phyloP scores from a whole-genome alignment of 2,329 filamentous ascomycete species.

The Fusarium sp. region DNA sequence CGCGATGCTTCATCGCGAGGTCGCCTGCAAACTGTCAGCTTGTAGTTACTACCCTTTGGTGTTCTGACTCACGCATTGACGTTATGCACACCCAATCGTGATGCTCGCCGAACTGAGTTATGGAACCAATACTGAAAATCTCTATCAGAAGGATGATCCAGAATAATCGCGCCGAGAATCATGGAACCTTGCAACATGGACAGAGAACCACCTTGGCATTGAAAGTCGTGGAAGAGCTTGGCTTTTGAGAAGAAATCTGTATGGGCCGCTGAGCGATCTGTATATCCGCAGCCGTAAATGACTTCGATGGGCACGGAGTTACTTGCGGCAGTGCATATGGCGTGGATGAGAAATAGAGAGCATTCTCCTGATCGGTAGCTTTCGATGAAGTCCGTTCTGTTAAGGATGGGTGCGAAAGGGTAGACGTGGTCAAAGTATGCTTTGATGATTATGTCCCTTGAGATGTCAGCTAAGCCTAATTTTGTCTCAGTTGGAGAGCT shows the following conservation, averaged over 20 bases:
- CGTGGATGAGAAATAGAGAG: constrained; percentile 25
- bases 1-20: background rate
- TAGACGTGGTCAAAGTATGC: constrained; percentile 30
- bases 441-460: constrained; percentile 19
- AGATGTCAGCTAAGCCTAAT: no score
- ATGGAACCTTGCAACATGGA: constrained; percentile 29
- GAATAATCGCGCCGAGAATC: constrained; percentile 14
- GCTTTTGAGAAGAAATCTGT: constrained; percentile 31
- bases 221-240: constrained; percentile 34
- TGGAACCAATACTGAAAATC: constrained; percentile 39
- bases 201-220: constrained; percentile 9
- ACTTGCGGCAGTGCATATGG: background rate
- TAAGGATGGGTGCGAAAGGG: constrained; percentile 22
- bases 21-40: no score
- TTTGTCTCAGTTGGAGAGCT: no score
- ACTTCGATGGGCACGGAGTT: constrained; percentile 11
- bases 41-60: no score
- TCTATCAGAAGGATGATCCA: constrained; percentile 23
- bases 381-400: constrained; percentile 15
- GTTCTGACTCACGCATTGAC: constrained; percentile 15
- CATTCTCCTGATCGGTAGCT: constrained; percentile 13
- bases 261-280: constrained; percentile 16
- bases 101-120: constrained; percentile 27
- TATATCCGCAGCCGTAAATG: constrained; percentile 23
- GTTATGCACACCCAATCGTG: constrained; percentile 8